Percentiles rank a stretch among this genome's conserved stretches.
phyloP scores from a whole-genome alignment of 768 basidiomycete species.

The Suillus occidentalis region DNA sequence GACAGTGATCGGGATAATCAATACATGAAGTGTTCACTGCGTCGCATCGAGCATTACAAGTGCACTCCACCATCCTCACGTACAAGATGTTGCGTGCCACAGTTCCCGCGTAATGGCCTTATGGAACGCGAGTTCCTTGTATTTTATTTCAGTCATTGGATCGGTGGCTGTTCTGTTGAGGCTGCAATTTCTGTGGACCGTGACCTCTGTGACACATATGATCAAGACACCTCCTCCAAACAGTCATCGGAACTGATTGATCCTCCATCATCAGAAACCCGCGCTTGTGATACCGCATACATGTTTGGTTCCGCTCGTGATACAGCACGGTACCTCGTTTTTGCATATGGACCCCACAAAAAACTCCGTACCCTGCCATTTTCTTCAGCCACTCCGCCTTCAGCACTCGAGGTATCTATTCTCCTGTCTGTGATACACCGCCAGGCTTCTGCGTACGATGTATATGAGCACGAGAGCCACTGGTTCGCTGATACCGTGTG shows the following conservation, averaged over 20 bases:
- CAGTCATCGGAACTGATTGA: neutral
- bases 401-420: neutral
- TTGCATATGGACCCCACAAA: neutral
- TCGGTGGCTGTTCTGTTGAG: neutral
- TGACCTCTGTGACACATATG: neutral
- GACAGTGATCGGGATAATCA: too few relatives aligned
- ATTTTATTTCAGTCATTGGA: neutral
- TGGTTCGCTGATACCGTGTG: neutral
- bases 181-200: neutral
- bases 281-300: neutral
- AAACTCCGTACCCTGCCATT: neutral
- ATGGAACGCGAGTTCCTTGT: neutral
- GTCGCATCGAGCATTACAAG: too few relatives aligned
- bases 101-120: too few relatives aligned
- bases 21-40: too few relatives aligned
- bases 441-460: neutral
- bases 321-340: neutral
- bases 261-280: neutral
- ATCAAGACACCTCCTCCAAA: neutral
- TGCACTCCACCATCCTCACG: too few relatives aligned
- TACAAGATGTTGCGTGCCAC: too few relatives aligned
- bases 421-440: neutral
- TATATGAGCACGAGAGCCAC: neutral
- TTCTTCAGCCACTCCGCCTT: neutral
- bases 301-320: neutral